Conservation (phyloP, 2,329 filamentous ascomycete genomes). For the Fusarium nisikadoi region DNA sequence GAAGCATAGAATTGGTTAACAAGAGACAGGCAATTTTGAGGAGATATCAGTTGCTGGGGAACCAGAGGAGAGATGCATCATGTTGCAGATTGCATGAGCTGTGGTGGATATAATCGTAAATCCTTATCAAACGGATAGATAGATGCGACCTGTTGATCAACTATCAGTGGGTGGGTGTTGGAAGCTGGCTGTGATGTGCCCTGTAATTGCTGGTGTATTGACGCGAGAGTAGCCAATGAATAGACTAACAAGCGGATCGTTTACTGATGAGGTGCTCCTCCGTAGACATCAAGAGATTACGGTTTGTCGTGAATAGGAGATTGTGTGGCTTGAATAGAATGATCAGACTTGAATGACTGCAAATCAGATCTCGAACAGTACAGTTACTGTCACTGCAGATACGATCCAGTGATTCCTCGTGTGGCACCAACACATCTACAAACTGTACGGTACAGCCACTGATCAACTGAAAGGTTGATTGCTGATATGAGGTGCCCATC, state of each 20-base stretch:
- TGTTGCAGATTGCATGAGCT: background rate
- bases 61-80: background rate
- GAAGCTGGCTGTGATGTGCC: constrained; percentile 21
- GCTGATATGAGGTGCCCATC: background rate
- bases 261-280: constrained; percentile 1
- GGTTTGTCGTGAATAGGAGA: background rate
- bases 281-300: background rate
- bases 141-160: background rate
- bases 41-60: constrained; percentile 20
- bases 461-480: background rate
- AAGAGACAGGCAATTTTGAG: constrained; percentile 8
- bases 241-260: constrained; percentile 17
- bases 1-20: constrained; percentile 9
- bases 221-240: constrained; percentile 31
- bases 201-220: constrained; percentile 30
- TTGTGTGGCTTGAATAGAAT: constrained; percentile 3
- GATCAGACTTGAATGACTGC: background rate
- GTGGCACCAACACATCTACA: background rate
- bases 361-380: background rate
- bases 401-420: background rate
- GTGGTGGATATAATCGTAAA: background rate
- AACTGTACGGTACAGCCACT: background rate
- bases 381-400: background rate
- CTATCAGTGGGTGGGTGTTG: background rate
- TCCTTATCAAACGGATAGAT: background rate